Evolutionary conservation across 306 rosid species (phyloP), one percentile per base, ranked within the genome.

Genomic region (Vicia faba): DNA sequence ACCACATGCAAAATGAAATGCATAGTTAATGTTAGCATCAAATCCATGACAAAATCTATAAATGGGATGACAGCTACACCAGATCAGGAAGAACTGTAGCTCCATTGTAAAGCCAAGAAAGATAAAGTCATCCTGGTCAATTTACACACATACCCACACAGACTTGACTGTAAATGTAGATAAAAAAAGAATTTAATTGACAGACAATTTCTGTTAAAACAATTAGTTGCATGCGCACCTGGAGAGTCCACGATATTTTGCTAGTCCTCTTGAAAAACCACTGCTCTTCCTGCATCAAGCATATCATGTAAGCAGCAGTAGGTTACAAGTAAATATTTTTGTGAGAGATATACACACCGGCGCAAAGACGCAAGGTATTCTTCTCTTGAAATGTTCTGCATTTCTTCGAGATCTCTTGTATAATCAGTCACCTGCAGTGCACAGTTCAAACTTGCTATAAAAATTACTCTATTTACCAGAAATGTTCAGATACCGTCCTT

Each of bases 341-440:
- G 64, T 20, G 46, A 61, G 64, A 23, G 13, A 63, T 58, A 59
- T 16, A 78, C 79, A 48, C 64, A 90, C 99, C 99, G 79, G 18
- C 99, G 79, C 70, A 95, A 81, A 74, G 99, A 89, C 6, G 99
- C 99, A 77, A 93, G 99, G 72, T 88, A 93, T 63, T 93, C 99
- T 82, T 93, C 99, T 82, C 99, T 85, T 0, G 99, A 88, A 62
- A 88, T 79, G 61, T 81, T 93, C 76, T 92, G 96, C 98, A 92
- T 92, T 78, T 92, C 98, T 73, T 92, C 98, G 41, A 93, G 97
- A 87, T 93, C 99, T 76, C 99, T 86, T 11, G 96, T 64, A 81
- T 93, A 93, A 69, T 93, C 99, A 75, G 97, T 88, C 78, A 93
- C 95, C 99, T 93, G 86, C 78, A 79, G 60, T 41, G 77, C 55